These are phyloP conservation scores for Pichia nakasei DNA, from an alignment of 805 yeast genomes.

Conservation along the genomic window DNA sequence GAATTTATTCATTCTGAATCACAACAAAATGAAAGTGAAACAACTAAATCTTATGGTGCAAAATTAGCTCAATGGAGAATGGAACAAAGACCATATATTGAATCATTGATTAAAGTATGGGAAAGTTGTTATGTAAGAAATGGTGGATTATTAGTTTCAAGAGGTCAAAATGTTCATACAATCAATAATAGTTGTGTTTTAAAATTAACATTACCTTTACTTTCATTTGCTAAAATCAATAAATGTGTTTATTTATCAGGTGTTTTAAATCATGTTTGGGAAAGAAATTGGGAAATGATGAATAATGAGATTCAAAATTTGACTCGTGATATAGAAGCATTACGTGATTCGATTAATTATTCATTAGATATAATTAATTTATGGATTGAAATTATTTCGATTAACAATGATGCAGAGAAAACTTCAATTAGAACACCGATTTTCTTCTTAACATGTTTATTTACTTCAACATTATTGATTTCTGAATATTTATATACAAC, in stretches of 20 bases:
- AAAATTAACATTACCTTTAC: slow-evolving; percentile 58
- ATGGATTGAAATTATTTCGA: slow-evolving; percentile 67
- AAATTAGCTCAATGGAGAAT: slow-evolving; percentile 59
- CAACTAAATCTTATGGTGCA: slow-evolving; percentile 28
- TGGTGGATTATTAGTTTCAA: slow-evolving; percentile 53
- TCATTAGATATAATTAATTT: slow-evolving; percentile 52
- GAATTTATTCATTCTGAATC: slow-evolving; percentile 54
- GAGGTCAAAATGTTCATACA: slow-evolving; percentile 38
- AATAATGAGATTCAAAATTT: slow-evolving; percentile 40
- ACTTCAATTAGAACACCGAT: slow-evolving; percentile 69
- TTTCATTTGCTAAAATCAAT: slow-evolving; percentile 58
- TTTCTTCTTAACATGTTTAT: slow-evolving; percentile 62
- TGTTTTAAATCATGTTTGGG: slow-evolving; percentile 50
- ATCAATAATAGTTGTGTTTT: slow-evolving; percentile 47
- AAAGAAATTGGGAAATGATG: slow-evolving; percentile 63
- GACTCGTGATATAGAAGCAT: slow-evolving; percentile 48
- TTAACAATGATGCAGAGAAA: slow-evolving; percentile 54
- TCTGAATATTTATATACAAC: slow-evolving; percentile 53
- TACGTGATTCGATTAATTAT: slow-evolving; percentile 53
- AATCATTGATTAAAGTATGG: slow-evolving; percentile 55
- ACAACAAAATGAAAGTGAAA: slow-evolving; percentile 24
- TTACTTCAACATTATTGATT: slow-evolving; percentile 51
- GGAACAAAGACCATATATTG: slow-evolving; percentile 50
- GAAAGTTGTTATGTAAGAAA: slow-evolving; percentile 52
- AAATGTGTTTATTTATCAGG: slow-evolving; percentile 55